Base-by-base conservation (phyloP, 352 stramenopile species). In the Phytophthora meadii region DNA sequence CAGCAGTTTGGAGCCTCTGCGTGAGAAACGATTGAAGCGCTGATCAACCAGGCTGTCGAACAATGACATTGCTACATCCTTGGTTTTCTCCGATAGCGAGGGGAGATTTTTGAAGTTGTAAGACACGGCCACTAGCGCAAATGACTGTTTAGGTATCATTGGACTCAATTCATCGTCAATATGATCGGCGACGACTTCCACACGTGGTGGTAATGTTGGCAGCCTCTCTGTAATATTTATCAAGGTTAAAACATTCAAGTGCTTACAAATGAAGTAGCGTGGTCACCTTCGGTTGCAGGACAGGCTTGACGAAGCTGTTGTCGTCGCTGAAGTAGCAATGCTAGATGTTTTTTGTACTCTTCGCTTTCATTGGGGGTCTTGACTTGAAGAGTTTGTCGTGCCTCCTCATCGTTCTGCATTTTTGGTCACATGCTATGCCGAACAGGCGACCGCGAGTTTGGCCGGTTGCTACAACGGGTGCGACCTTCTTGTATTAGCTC, bases 51-150 rank as follows among this genome's bases (percentile, higher is more conserved):
- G 71, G 15, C 75, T 77, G 15, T 88, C 51, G 24, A 87, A 92
- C 9, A 94, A 61, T 9, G 59, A 48, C 4, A 48, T 78, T 5
- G 84, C 86, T 11, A 84, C 70, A 6, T 88, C 77, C 60, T 89
- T 90, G 0, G 69, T 82, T 37, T 79, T 77, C 42, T 88, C 79
- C 4, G 82, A 76, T 1, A 92, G 42, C 7, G 64, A 59, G 0
- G 83, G 83, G 1, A 92, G 65, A 49, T 89, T 72, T 8, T 75
- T 80, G 40, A 92, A 92, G 6, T 45, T 71, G 25, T 77, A 88
- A 4, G 76, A 81, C 4, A 82, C 82, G 0, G 77, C 72, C 2
- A 92, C 72, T 17, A 94, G 30, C n/a, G 61, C 81, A 49, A 84
- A 89, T 14, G 67, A 74, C 25, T 69, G 54, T 14, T 53, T 72